A percentile compares a stretch with the other conserved stretches of the same genome.
These are phyloP conservation scores for Taxillus chinensis DNA, from an alignment of 164 flowering plant species.

Conservation along the genomic window DNA sequence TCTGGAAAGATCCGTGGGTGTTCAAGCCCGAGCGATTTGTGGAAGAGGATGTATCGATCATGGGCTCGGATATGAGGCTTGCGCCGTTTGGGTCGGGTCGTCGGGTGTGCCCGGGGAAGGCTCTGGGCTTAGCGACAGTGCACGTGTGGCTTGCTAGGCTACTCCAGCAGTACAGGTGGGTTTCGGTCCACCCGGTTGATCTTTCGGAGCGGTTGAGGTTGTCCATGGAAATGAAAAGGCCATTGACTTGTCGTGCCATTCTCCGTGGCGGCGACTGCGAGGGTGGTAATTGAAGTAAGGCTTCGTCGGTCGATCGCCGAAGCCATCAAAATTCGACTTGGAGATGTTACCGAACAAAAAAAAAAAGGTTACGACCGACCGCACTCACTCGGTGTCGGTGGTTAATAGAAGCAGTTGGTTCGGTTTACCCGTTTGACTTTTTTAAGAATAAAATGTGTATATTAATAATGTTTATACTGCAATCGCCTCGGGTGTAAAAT, in stretches of 20 bases:
- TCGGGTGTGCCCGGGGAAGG: conserved; percentile 67
- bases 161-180: conserved; percentile 50
- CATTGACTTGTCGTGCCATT: conserved; percentile 34
- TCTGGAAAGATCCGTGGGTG: conserved; percentile 65
- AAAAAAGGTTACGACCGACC: too few species aligned
- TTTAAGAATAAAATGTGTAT: too few species aligned
- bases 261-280: conserved; percentile 8
- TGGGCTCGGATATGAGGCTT: conserved; percentile 68
- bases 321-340: too few species aligned
- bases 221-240: conserved; percentile 71
- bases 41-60: conserved; percentile 48
- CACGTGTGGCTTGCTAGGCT: conserved; percentile 62
- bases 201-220: conserved; percentile 55
- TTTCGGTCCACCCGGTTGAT: conserved; percentile 40
- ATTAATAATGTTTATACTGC: too few species aligned
- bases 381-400: too few species aligned
- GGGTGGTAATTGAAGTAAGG: too few species aligned
- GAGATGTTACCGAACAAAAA: too few species aligned
- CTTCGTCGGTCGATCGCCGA: too few species aligned
- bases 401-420: too few species aligned
- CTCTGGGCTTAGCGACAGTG: conserved; percentile 56
- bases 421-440: too few species aligned
- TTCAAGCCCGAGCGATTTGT: conserved; percentile 63
- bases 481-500: too few species aligned
- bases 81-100: conserved; percentile 84